Base-by-base conservation (phyloP, 768 basidiomycete genomes). In the Boletellus sp. region DNA sequence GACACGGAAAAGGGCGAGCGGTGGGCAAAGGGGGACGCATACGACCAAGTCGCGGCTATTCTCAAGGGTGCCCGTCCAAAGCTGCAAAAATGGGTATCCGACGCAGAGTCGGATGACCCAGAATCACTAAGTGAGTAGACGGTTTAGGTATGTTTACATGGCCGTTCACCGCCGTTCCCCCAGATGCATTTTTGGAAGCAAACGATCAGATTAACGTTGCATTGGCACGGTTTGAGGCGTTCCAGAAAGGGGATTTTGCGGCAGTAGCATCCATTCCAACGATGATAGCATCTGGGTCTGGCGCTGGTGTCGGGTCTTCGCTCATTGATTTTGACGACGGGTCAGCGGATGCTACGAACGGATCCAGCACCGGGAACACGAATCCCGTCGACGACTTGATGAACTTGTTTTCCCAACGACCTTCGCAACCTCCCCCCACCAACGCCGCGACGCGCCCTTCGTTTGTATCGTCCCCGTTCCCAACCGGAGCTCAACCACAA, bases 191-290 rank as follows among this genome's bases (percentile, higher is more conserved):
- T 66, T 74, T 99, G 16, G 83, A 98, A 66, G 94, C 94, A 53
- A 99, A 99, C 67, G 96, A 99, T 69, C 90, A 96, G 61, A 94
- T 99, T 70, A 99, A 99, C 71, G 88, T 82, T 17, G 92, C 94
- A 13, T 69, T 97, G 13, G 78, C 80, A 24, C 87, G 95, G 20
- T 97, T 94, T 65, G 93, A 97, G 51, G 85, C 92, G 0, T 97
- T 88, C 78, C 92, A 92, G 70, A 83, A 80, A 50, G 96, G 96
- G 44, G 94, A 99, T 70, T 94, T 83, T 63, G 78, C 75, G 16
- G 83, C 84, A 8, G 71, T 81, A 20, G 83, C 83, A 50, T 85
- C 85, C 6, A 80, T 89, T 51, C 90, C 87, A 4, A 63, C 75
- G 4, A 81, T 87, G 59, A 69, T 81, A 23, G 71, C 74, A 40